Conservation (phyloP, 2,329 filamentous ascomycete genomes). For the Diplodia sapinea region DNA sequence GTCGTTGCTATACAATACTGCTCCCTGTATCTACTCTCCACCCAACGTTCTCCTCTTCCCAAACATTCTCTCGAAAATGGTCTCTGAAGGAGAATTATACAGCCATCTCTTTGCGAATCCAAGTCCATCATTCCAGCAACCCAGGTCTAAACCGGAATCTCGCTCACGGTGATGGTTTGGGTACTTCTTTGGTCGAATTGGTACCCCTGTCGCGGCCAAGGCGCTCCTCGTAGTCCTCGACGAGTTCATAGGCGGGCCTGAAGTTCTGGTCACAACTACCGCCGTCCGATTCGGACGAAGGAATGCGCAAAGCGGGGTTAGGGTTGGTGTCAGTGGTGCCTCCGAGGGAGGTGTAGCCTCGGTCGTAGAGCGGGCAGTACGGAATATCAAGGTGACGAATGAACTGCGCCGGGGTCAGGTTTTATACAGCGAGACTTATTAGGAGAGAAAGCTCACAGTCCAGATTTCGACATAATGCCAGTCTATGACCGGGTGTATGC, state of each 20-base stretch:
- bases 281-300: constrained; percentile 33
- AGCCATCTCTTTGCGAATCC: not conserved
- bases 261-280: constrained; percentile 38
- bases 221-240: constrained; percentile 50
- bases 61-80: not conserved
- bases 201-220: constrained; percentile 43
- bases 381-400: constrained; percentile 77
- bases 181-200: not conserved
- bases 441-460: constrained; percentile 52
- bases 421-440: not conserved
- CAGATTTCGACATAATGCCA: constrained; percentile 97
- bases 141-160: no score
- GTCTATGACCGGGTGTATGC: constrained; percentile 93
- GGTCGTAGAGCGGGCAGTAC: constrained; percentile 87
- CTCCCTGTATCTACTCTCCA: not conserved
- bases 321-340: constrained; percentile 87
- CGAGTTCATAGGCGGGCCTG: constrained; percentile 48
- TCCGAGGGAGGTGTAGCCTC: constrained; percentile 89
- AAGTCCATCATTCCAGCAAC: not conserved
- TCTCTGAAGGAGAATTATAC: not conserved
- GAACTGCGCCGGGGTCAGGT: constrained; percentile 54
- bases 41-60: not conserved
- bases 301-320: constrained; percentile 68
- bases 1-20: constrained; percentile 15
- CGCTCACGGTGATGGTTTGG: constrained; percentile 11